Evolutionary conservation across 345 rosid species (phyloP).

Genomic region (Luvunga scandens): DNA sequence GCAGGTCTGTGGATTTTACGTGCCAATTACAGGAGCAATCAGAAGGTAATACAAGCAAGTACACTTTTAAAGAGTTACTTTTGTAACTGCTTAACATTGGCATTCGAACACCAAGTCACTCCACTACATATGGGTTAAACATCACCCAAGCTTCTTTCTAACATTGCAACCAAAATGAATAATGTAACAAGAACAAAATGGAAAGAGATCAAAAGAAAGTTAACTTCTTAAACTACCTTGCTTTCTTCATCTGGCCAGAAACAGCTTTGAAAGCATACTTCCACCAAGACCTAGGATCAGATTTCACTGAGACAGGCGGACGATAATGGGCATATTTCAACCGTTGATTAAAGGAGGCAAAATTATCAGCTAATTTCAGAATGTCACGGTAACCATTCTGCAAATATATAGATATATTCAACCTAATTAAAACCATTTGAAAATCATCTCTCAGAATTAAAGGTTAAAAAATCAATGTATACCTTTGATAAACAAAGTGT

Average conservation of each 20-base stretch:
- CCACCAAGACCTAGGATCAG: conserved; percentile 90
- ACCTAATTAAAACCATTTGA: conserved; percentile 21
- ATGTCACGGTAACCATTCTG: conserved; percentile 91
- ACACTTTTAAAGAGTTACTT: not conserved
- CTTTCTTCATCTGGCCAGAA: conserved; percentile 83
- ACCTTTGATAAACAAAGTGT: conserved; percentile 94
- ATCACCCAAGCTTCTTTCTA: not conserved
- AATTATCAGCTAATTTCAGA: conserved; percentile 88
- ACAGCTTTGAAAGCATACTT: conserved; percentile 80
- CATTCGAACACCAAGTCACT: not conserved
- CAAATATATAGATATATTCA: conserved; percentile 21
- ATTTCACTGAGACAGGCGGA: conserved; percentile 68
- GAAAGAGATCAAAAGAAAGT: conserved; percentile 7
- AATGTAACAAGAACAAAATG: not conserved
- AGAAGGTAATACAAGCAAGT: not conserved
- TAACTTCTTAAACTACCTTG: conserved; percentile 47
- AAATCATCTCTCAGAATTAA: conserved; percentile 13
- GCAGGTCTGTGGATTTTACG: not conserved
- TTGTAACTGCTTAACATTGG: not conserved
- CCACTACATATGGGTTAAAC: not conserved
- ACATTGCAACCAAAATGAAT: not conserved
- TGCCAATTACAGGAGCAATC: not conserved
- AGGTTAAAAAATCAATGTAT: conserved; percentile 16
- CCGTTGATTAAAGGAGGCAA: conserved; percentile 84
- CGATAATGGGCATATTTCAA: conserved; percentile 89